Percentiles rank a stretch among this genome's conserved stretches.
Evolutionary conservation across 192 early-diverging fungal genomes (phyloP).

Genomic region (Mortierella antarctica): DNA sequence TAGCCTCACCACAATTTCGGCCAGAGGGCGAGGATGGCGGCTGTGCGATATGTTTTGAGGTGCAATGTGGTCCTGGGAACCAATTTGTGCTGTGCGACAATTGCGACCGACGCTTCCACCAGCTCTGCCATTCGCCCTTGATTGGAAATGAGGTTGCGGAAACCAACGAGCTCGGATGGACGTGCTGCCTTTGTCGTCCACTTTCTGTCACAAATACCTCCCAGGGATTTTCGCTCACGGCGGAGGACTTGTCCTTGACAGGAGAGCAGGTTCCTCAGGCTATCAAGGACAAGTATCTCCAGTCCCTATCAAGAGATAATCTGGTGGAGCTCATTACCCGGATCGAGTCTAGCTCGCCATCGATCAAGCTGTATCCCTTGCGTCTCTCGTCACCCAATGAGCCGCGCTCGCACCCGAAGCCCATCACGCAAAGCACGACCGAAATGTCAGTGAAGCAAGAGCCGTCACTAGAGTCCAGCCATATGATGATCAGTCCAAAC

Average conservation of each 20-base stretch:
- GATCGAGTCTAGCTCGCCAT: slow-evolving; percentile 28
- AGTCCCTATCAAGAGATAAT: slow-evolving; percentile 20
- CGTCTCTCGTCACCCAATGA: slow-evolving; percentile 27
- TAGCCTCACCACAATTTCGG: slow-evolving; percentile 7
- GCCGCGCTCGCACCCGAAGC: slow-evolving; percentile 2
- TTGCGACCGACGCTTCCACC: slow-evolving; percentile 53
- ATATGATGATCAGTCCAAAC: background rate
- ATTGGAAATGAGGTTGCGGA: slow-evolving; percentile 45
- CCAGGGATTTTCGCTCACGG: slow-evolving; percentile 16
- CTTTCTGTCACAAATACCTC: slow-evolving; percentile 18
- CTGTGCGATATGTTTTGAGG: slow-evolving; percentile 21
- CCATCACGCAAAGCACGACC: background rate
- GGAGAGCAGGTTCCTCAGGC: slow-evolving; percentile 24
- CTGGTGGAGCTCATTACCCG: slow-evolving; percentile 29
- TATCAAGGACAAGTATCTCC: slow-evolving; percentile 28
- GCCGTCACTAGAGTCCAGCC: slow-evolving; percentile 2
- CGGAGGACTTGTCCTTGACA: slow-evolving; percentile 46
- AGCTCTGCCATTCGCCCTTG: slow-evolving; percentile 43
- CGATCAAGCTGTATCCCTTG: slow-evolving; percentile 32
- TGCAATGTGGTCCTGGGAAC: slow-evolving; percentile 15
- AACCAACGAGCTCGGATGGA: slow-evolving; percentile 36
- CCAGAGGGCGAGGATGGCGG: slow-evolving; percentile 30
- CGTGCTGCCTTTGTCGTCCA: slow-evolving; percentile 23
- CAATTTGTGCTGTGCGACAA: slow-evolving; percentile 51
- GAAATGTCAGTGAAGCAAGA: slow-evolving; percentile 4